Evolutionary conservation across 2,329 filamentous ascomycete genomes (phyloP).

Genomic region (Trichoderma sp.): DNA sequence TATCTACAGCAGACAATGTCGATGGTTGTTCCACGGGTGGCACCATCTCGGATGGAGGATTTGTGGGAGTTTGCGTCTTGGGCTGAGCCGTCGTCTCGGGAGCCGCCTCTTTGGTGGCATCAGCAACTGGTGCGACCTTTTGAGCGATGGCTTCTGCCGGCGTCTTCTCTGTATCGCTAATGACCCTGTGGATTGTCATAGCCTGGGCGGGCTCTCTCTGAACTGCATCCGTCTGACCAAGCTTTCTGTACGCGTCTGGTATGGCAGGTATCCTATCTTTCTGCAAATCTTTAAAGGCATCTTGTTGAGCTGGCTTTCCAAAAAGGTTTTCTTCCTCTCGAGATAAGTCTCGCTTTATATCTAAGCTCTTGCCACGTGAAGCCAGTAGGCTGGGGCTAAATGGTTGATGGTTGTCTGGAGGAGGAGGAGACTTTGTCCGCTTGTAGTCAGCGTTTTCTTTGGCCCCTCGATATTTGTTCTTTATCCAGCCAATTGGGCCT

Average conservation of each 20-base stretch:
- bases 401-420: constrained; percentile 29
- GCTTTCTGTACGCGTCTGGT: neutral
- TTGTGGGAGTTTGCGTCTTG: neutral
- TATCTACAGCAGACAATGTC: constrained; percentile 10
- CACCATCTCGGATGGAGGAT: neutral
- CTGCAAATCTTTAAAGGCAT: neutral
- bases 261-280: neutral
- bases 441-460: constrained; percentile 55
- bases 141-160: neutral
- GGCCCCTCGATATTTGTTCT: constrained; percentile 57
- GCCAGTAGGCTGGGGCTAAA: constrained; percentile 32
- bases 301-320: neutral
- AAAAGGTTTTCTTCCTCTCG: constrained; percentile 14
- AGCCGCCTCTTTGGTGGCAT: neutral
- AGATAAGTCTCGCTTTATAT: constrained; percentile 41
- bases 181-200: constrained; percentile 11
- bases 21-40: constrained; percentile 15
- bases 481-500: constrained; percentile 57
- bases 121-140: neutral
- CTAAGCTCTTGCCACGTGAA: constrained; percentile 46
- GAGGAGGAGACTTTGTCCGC: constrained; percentile 55
- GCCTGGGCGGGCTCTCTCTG: constrained; percentile 1
- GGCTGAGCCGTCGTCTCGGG: neutral
- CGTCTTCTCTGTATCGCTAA: neutral
- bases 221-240: neutral